These are phyloP conservation scores for Micractinium conductrix DNA, from an alignment of 139 green algal genomes.

Conservation along the genomic window DNA sequence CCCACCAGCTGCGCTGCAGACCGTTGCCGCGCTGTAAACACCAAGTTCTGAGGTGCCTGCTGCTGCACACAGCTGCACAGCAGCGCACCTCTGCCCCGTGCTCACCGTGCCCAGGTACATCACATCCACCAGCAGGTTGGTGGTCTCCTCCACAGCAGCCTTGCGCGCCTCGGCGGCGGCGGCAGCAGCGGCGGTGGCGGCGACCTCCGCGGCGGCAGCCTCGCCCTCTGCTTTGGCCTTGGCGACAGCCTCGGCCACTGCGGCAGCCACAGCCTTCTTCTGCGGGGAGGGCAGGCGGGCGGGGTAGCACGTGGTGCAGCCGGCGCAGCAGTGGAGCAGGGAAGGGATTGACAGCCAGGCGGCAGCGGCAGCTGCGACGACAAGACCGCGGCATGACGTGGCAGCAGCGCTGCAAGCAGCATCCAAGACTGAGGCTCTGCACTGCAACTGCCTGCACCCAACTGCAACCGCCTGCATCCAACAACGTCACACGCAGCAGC, in stretches of 20 bases:
- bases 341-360: too few relatives aligned
- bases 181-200: background rate
- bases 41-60: too few relatives aligned
- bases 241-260: background rate
- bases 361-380: too few relatives aligned
- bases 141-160: background rate
- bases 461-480: too few relatives aligned
- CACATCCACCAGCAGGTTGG: conserved; percentile 34
- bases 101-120: conserved; percentile 45
- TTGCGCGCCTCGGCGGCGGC: background rate
- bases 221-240: conserved; percentile 15
- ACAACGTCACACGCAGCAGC: too few relatives aligned
- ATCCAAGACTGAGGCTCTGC: too few relatives aligned
- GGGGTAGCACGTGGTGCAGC: background rate
- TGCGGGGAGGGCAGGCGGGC: background rate
- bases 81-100: too few relatives aligned
- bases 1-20: too few relatives aligned
- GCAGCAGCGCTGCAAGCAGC: too few relatives aligned
- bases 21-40: too few relatives aligned
- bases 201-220: background rate
- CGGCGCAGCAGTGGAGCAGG: background rate
- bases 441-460: too few relatives aligned
- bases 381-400: background rate
- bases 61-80: too few relatives aligned
- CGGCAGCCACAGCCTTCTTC: conserved; percentile 19